Base-by-base conservation (phyloP, 805 yeast species). In the Spathaspora sp. region DNA sequence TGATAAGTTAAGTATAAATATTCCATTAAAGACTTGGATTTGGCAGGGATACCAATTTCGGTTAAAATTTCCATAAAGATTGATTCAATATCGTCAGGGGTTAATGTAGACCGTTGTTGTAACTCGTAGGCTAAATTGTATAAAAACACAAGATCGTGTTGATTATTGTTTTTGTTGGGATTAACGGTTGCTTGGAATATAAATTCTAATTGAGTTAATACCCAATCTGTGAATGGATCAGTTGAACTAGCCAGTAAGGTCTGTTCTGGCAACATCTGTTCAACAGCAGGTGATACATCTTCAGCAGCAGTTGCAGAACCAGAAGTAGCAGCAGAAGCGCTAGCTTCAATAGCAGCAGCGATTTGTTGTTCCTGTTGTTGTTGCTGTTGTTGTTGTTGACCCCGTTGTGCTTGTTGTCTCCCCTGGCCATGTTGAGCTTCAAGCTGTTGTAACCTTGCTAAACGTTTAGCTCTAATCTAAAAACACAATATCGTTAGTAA, bases 1-100 rank as follows among this genome's bases (percentile, higher is more conserved):
- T 59, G 59, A 77, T 85, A 82, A 7, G 78, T 65, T 6, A 65
- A 63, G 55, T 64, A 75, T 47, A 84, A 65, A 59, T 80, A 85
- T 20, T 67, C 70, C 42, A 82, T 68, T 0, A 86, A 77, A 11
- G 73, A 60, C 2, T 62, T 54, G 50, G 40, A 57, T 3, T 52
- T 46, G 6, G 56, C 39, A 5, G 76, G 74, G 14, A 75, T 69
- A 0, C 88, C 89, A 35, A 65, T 58, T 51, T 83, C 87, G 1
- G 85, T 75, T 44, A 85, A 65, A 18, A 80, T 62, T 53, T 83
- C 87, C 63, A 84, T 73, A 50, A 83, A 76, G 2, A 78, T 68
- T 7, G 77, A 68, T 55, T 85, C 90, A 32, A 81, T 61, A 19
- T 65, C 60, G 32, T 70, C 73, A 11, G 58, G 57, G 8, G 57